Percentiles rank a stretch among this genome's conserved stretches.
These are phyloP conservation scores for Raphanus sativus DNA, from an alignment of 345 rosid species.

Conservation along the genomic window DNA sequence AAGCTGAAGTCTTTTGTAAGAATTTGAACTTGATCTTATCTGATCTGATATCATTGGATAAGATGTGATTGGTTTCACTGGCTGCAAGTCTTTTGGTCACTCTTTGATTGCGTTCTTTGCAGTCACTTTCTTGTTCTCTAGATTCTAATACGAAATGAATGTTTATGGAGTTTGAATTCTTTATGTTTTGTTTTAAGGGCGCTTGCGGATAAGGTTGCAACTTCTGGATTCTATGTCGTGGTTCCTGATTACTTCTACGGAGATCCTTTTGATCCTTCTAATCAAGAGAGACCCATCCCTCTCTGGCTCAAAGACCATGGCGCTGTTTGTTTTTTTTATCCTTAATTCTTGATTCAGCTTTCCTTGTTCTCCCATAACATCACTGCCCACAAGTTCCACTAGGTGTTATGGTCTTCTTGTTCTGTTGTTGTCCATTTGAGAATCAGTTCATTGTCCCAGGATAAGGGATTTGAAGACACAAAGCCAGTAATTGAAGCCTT, in stretches of 20 bases:
- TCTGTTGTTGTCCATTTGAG: constrained; percentile 5
- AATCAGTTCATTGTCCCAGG: constrained; percentile 44
- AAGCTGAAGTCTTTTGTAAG: neutral
- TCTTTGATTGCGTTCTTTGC: constrained; percentile 2
- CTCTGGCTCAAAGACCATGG: constrained; percentile 68
- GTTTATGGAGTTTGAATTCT: neutral
- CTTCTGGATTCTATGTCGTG: constrained; percentile 66
- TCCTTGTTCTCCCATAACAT: neutral
- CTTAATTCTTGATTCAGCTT: neutral
- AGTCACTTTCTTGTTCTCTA: neutral
- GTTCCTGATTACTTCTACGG: constrained; percentile 69
- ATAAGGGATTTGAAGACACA: constrained; percentile 73
- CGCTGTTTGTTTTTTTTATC: constrained; percentile 46
- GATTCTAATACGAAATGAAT: neutral
- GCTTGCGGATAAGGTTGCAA: constrained; percentile 79
- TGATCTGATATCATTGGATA: neutral
- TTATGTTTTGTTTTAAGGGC: constrained; percentile 39
- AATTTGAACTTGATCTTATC: neutral
- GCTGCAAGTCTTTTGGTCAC: neutral
- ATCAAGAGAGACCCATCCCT: constrained; percentile 39
- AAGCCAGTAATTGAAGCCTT: constrained; percentile 66
- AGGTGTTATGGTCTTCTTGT: constrained; percentile 15
- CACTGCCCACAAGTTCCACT: neutral
- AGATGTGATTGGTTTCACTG: neutral
- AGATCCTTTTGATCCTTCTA: constrained; percentile 47